Conservation (phyloP, 805 yeast genomes). For the Diddensiella transvaalensis region DNA sequence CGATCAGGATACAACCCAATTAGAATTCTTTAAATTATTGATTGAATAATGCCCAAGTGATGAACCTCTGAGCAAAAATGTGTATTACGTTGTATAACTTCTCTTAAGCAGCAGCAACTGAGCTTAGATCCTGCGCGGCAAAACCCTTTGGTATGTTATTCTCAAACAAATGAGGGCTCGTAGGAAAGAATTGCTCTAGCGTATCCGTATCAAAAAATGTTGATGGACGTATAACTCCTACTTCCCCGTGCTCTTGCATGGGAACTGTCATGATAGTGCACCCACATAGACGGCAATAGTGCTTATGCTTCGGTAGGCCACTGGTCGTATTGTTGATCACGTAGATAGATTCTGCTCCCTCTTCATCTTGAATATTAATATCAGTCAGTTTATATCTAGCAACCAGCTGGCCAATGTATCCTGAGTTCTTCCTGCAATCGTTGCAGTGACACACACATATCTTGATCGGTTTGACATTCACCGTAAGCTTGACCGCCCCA, state of each 20-base stretch:
- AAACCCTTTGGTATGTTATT: neutral
- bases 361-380: slow-evolving; percentile 4
- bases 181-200: neutral
- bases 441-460: slow-evolving; percentile 8
- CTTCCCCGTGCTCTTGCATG: slow-evolving; percentile 3
- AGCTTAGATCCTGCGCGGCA: too few species aligned
- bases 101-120: too few species aligned
- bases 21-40: too few species aligned
- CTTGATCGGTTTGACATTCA: neutral
- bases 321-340: slow-evolving; percentile 6
- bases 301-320: slow-evolving; percentile 8
- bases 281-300: slow-evolving; percentile 10
- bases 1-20: too few species aligned
- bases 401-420: slow-evolving; percentile 9
- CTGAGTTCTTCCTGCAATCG: slow-evolving; percentile 14
- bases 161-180: neutral
- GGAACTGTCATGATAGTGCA: slow-evolving; percentile 7
- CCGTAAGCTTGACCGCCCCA: slow-evolving; percentile 1
- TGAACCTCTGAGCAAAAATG: too few species aligned
- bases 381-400: neutral
- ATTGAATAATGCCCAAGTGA: too few species aligned
- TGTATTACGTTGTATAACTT: too few species aligned
- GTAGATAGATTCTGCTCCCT: neutral
- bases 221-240: neutral
- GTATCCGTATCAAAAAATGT: neutral